phyloP scores from a whole-genome alignment of 805 yeast genomes.

The Danielozyma ontarioensis region DNA sequence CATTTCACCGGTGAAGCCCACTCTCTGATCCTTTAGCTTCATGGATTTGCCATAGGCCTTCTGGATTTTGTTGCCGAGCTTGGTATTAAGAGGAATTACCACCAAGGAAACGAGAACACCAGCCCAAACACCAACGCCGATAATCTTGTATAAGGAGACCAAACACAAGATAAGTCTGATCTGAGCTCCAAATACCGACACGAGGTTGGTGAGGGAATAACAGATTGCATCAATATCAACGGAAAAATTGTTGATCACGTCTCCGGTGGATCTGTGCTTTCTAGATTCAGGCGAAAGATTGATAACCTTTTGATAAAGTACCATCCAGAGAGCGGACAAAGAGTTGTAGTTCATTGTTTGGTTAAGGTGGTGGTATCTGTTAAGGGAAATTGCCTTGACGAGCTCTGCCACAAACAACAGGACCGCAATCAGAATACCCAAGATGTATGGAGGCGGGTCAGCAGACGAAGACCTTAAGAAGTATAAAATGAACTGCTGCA shows the following conservation, averaged over 20 bases:
- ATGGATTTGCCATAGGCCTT: constrained; percentile 20
- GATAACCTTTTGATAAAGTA: constrained; percentile 25
- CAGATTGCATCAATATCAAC: constrained; percentile 20
- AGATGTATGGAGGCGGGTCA: constrained; percentile 18
- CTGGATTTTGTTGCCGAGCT: constrained; percentile 20
- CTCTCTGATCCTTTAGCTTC: constrained; percentile 33
- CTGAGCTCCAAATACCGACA: neutral
- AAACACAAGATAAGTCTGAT: constrained; percentile 16
- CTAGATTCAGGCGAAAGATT: constrained; percentile 26
- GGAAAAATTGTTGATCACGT: constrained; percentile 27
- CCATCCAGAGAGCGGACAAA: constrained; percentile 17
- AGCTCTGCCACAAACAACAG: constrained; percentile 22
- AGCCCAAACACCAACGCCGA: constrained; percentile 33
- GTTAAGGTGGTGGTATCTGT: constrained; percentile 12
- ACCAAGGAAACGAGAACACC: constrained; percentile 28
- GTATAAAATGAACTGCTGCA: constrained; percentile 23
- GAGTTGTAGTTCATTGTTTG: constrained; percentile 10
- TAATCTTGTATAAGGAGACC: constrained; percentile 25
- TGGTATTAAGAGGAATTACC: constrained; percentile 26
- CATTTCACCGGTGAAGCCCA: constrained; percentile 33
- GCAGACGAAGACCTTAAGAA: constrained; percentile 12
- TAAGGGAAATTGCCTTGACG: constrained; percentile 17
- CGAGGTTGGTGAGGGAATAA: constrained; percentile 5
- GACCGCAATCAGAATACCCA: constrained; percentile 20
- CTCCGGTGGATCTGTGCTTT: constrained; percentile 27